Base-by-base conservation (phyloP, 805 yeast species). In the Zygoascus flipseniorum region DNA sequence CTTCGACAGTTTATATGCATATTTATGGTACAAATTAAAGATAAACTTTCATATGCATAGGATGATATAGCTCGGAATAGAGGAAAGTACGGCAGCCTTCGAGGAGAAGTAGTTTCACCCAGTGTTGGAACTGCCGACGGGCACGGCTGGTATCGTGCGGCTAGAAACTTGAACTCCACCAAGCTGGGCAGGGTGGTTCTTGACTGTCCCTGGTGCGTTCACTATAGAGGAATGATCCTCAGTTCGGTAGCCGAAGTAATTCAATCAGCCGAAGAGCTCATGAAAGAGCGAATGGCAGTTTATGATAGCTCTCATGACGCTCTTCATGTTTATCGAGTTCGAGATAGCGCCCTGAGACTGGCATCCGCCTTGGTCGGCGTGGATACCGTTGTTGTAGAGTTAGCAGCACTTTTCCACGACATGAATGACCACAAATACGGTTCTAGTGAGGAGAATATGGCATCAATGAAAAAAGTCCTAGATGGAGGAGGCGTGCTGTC, bases 401-500 rank as follows among this genome's bases (percentile, higher is more conserved):
- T 68, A 19, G 69, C 65, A 1, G 69, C 70, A 1, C 54, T 68
- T 32, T 64, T 65, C 50, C 71, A 68, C 52, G 71, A 68, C 51
- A 54, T 66, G 42, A 49, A 60, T 19, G 71, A 68, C 50, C 63
- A 63, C 60, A 68, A 68, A 56, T 68, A 67, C 54, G 54, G 49
- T 18, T 58, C 60, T 18, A 47, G 56, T 16, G 37, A 31, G 14
- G 43, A 20, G 35, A 35, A 35, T n/a, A 35, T n/a, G 4, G 39
- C 8, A n/a, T 35, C 39, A 2, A 31, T 37, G 35, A 18, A 37
- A 10, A 14, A 37, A 19, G 45, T 53, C 31, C 31, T 57, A 16
- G 56, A 62, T 53, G 14, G 37, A 32, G 42, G 37, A 26, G 47
- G 58, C 20, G 62, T 55, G 14, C 47, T 65, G 31, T 26, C 44